These are phyloP conservation scores for Podila clonocystis DNA, from an alignment of 192 early-diverging fungal species.

Conservation along the genomic window DNA sequence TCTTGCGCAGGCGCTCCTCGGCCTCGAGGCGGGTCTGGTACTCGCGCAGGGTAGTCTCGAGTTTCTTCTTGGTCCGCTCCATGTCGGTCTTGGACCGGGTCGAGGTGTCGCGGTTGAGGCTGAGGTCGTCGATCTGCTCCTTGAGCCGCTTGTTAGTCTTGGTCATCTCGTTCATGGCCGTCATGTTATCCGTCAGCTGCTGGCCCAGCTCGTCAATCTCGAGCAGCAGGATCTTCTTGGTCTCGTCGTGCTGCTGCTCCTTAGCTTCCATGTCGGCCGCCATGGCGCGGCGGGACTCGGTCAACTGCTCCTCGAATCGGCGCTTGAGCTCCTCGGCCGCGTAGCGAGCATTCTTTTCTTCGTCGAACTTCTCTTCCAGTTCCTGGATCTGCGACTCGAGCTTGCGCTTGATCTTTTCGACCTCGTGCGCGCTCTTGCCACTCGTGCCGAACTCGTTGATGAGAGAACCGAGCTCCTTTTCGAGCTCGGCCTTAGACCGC, in stretches of 20 bases:
- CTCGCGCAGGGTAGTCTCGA: slow-evolving; percentile 33
- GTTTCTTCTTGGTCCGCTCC: slow-evolving; percentile 63
- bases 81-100: slow-evolving; percentile 59
- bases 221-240: slow-evolving; percentile 67
- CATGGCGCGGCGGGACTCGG: slow-evolving; percentile 72
- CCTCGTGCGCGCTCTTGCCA: slow-evolving; percentile 76
- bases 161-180: slow-evolving; percentile 53
- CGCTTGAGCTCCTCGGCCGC: slow-evolving; percentile 75
- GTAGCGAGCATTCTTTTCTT: slow-evolving; percentile 63
- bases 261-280: slow-evolving; percentile 70
- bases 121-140: slow-evolving; percentile 71
- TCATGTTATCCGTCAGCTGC: slow-evolving; percentile 63
- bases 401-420: slow-evolving; percentile 71
- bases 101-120: slow-evolving; percentile 55
- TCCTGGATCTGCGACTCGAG: slow-evolving; percentile 70
- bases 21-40: slow-evolving; percentile 40
- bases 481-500: slow-evolving; percentile 72
- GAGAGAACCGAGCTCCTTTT: slow-evolving; percentile 71
- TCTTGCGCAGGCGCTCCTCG: slow-evolving; percentile 36
- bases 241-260: slow-evolving; percentile 79
- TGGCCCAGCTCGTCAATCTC: slow-evolving; percentile 69
- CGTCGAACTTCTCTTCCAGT: slow-evolving; percentile 68
- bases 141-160: slow-evolving; percentile 63
- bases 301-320: slow-evolving; percentile 73
- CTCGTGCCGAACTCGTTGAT: slow-evolving; percentile 82